A percentile compares a stretch with the other conserved stretches of the same genome.
Conservation (phyloP, 805 yeast species). For the Suhomyces sp. region DNA sequence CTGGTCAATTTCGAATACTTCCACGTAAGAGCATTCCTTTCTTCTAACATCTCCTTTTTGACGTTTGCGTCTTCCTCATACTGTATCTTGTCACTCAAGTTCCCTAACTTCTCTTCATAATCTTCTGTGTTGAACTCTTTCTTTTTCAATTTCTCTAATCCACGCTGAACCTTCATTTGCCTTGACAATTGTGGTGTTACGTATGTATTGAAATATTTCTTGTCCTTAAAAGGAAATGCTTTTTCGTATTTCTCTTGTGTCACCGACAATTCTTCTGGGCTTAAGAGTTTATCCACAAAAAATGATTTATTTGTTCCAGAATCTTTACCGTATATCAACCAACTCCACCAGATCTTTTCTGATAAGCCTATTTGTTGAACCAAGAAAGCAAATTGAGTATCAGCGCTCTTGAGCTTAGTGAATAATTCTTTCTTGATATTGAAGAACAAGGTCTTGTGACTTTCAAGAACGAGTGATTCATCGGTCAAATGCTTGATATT, state of each 20-base stretch:
- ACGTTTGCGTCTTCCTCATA: conserved; percentile 7
- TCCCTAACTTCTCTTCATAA: conserved; percentile 9
- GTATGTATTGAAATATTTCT: conserved; percentile 40
- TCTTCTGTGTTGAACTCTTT: conserved; percentile 6
- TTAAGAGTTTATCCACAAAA: conserved; percentile 22
- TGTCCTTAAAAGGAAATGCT: conserved; percentile 29
- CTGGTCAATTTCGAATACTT: conserved; percentile 26
- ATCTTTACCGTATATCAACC: conserved; percentile 40
- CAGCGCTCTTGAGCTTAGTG: conserved; percentile 20
- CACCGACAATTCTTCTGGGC: conserved; percentile 19
- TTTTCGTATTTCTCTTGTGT: conserved; percentile 17
- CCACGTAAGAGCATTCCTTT: conserved; percentile 34
- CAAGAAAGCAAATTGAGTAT: conserved; percentile 26
- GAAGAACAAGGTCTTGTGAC: conserved; percentile 17
- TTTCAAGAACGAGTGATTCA: conserved; percentile 27
- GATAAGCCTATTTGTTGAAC: conserved; percentile 25
- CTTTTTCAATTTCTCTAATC: conserved; percentile 21
- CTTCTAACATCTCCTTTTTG: conserved; percentile 20
- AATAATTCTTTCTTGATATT: conserved; percentile 29
- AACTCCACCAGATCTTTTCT: conserved; percentile 41
- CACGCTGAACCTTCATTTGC: conserved; percentile 36
- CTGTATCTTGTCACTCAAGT: conserved; percentile 13
- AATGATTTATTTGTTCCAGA: conserved; percentile 28
- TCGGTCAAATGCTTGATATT: conserved; percentile 39
- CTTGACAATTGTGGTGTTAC: conserved; percentile 45